Percentiles rank a stretch among this genome's conserved stretches.
These are phyloP conservation scores for Aspergillus sp. DNA, from an alignment of 2,329 filamentous ascomycete genomes.

Conservation along the genomic window DNA sequence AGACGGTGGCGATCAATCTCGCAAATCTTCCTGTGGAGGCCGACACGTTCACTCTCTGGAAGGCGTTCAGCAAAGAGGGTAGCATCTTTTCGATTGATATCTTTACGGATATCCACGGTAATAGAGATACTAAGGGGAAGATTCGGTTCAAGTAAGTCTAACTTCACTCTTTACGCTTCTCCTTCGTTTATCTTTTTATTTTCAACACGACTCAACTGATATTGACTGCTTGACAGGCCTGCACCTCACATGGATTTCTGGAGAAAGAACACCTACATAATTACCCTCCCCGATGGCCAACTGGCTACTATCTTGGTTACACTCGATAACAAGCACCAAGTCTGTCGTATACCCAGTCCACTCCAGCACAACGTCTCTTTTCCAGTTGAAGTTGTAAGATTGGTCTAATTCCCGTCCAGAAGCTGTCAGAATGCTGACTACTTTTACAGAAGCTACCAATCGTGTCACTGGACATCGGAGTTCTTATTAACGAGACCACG, in stretches of 20 bases:
- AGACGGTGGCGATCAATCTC: conserved; percentile 33
- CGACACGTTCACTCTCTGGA: conserved; percentile 41
- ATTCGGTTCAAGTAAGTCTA: conserved; percentile 47
- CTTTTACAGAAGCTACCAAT: conserved; percentile 37
- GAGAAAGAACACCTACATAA: conserved; percentile 23
- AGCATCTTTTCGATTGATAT: conserved; percentile 53
- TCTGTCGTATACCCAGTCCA: conserved; percentile 27
- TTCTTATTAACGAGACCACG: conserved; percentile 45
- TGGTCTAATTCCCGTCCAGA: neutral
- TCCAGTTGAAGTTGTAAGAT: conserved; percentile 31
- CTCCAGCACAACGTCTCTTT: conserved; percentile 25
- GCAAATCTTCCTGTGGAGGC: conserved; percentile 27
- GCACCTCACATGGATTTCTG: conserved; percentile 50
- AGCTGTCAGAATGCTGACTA: neutral
- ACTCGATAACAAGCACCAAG: conserved; percentile 17
- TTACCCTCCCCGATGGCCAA: conserved; percentile 22
- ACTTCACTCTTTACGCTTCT: neutral
- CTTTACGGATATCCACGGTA: conserved; percentile 38
- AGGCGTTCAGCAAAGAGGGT: conserved; percentile 48
- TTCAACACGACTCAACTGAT: no score
- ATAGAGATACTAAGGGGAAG: conserved; percentile 37
- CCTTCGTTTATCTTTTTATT: neutral
- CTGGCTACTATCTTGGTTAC: conserved; percentile 13
- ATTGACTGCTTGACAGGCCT: conserved; percentile 31
- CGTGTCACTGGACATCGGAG: conserved; percentile 54